These are phyloP conservation scores for Bryoglossum gracile DNA, from an alignment of 495 filamentous ascomycete genomes.

Conservation along the genomic window DNA sequence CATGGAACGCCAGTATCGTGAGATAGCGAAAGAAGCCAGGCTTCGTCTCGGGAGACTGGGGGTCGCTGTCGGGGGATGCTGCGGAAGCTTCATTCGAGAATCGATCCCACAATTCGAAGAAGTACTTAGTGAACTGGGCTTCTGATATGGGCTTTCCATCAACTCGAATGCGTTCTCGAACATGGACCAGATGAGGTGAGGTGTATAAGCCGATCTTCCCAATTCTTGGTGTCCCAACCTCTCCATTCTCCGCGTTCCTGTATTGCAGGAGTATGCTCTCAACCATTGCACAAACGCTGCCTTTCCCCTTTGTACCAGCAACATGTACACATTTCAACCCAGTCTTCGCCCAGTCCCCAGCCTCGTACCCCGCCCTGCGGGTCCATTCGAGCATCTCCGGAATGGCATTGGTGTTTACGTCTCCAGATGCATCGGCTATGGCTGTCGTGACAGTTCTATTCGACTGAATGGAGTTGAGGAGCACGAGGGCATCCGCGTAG, in stretches of 20 bases:
- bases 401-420: conserved; percentile 68
- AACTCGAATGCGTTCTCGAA: conserved; percentile 60
- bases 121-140: conserved; percentile 49
- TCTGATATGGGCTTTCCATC: conserved; percentile 43
- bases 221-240: neutral
- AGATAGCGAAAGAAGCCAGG: conserved; percentile 89
- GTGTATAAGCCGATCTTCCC: conserved; percentile 57
- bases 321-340: conserved; percentile 40
- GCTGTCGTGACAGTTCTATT: conserved; percentile 54
- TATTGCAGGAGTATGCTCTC: conserved; percentile 20
- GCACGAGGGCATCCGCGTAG: conserved; percentile 34
- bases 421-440: conserved; percentile 26
- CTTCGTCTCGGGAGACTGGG: neutral
- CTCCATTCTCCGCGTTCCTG: neutral
- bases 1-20: conserved; percentile 84
- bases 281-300: conserved; percentile 33
- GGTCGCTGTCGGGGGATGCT: conserved; percentile 37
- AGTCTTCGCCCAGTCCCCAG: conserved; percentile 25
- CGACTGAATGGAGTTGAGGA: conserved; percentile 66
- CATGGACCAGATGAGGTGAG: conserved; percentile 53
- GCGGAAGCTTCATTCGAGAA: conserved; percentile 34
- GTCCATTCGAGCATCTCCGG: conserved; percentile 85
- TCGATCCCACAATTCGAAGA: conserved; percentile 60
- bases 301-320: conserved; percentile 58
- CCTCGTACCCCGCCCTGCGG: conserved; percentile 60